Percentiles rank a stretch among this genome's conserved stretches.
Conservation (phyloP, 106 monocot species). For the Dendrobium officinale region DNA sequence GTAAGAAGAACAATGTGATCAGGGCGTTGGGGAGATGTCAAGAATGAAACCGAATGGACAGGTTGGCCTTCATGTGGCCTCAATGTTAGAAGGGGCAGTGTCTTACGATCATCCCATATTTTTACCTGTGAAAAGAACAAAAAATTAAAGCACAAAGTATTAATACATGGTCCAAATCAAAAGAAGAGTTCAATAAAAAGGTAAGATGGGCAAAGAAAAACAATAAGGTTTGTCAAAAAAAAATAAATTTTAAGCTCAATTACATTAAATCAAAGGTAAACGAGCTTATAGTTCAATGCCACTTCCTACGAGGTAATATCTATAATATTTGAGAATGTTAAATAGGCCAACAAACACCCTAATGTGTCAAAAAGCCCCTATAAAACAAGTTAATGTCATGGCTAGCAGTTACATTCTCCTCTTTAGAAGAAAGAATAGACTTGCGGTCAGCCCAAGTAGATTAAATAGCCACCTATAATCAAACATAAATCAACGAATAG, state of each 20-base stretch:
- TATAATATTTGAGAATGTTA: background rate
- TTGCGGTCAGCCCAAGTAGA: background rate
- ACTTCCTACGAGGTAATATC: background rate
- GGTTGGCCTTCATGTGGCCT: constrained; percentile 91
- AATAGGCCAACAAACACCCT: background rate
- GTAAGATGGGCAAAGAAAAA: background rate
- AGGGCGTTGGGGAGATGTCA: constrained; percentile 71
- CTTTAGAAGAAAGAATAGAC: background rate
- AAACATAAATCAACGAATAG: background rate
- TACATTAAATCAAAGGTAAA: background rate
- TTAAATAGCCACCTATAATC: background rate
- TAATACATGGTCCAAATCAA: background rate
- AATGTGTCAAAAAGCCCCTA: constrained; percentile 1
- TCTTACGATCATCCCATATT: constrained; percentile 90
- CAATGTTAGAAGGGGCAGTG: constrained; percentile 47
- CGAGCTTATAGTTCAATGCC: background rate
- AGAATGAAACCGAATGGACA: constrained; percentile 79
- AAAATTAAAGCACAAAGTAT: background rate
- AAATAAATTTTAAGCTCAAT: background rate
- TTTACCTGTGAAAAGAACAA: constrained; percentile 62
- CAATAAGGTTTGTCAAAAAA: background rate
- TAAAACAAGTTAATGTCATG: background rate
- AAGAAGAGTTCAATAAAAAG: background rate
- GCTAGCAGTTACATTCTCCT: background rate
- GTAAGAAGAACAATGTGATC: constrained; percentile 91